These are phyloP conservation scores for Albugo candida DNA, from an alignment of 352 stramenopile genomes.

Conservation along the genomic window DNA sequence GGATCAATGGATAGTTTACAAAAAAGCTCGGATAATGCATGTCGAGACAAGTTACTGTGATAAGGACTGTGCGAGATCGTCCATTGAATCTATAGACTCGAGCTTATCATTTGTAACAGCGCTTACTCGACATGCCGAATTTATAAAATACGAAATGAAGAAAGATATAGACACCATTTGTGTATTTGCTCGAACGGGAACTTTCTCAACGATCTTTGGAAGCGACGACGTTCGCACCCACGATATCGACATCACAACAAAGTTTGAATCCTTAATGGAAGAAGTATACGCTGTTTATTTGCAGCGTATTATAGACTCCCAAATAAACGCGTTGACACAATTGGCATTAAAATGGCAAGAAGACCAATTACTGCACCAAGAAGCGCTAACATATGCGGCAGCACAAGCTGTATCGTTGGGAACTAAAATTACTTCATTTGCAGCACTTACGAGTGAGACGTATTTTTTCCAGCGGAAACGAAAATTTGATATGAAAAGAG, in stretches of 20 bases:
- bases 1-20: constrained; percentile 44
- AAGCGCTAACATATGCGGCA: background rate
- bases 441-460: background rate
- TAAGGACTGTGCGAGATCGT: constrained; percentile 2
- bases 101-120: constrained; percentile 1
- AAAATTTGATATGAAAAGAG: constrained; percentile 9
- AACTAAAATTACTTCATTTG: background rate
- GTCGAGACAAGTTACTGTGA: constrained; percentile 20
- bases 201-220: constrained; percentile 46
- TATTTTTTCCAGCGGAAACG: background rate
- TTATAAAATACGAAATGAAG: constrained; percentile 52
- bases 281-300: background rate
- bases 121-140: constrained; percentile 40
- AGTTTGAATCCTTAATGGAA: background rate
- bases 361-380: too few species aligned
- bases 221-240: constrained; percentile 13
- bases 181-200: constrained; percentile 35
- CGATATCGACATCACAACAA: background rate
- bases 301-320: background rate
- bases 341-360: background rate
- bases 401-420: background rate
- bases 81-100: constrained; percentile 5
- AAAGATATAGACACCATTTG: constrained; percentile 55
- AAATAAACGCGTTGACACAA: background rate
- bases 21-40: constrained; percentile 31